Conservation (phyloP, 2,329 filamentous ascomycete species). For the Tolypocladium ovalisporum region DNA sequence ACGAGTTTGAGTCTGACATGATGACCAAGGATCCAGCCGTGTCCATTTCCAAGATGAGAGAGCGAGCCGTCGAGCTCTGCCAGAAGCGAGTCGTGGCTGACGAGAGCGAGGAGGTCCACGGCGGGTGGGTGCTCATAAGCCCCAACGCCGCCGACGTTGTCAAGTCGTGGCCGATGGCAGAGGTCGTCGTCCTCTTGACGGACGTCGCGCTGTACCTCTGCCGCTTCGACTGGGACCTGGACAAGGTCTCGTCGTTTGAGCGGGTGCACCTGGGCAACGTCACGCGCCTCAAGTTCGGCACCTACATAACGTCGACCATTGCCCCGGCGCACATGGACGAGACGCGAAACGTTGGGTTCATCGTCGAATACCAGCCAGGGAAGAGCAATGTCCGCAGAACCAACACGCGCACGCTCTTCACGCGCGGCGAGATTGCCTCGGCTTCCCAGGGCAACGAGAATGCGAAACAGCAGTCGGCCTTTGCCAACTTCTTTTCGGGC, state of each 20-base stretch:
- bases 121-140: conserved; percentile 80
- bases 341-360: conserved; percentile 70
- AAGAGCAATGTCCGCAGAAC: conserved; percentile 63
- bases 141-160: conserved; percentile 62
- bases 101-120: conserved; percentile 72
- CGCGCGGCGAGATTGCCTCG: conserved; percentile 21
- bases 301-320: conserved; percentile 84
- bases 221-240: conserved; percentile 86
- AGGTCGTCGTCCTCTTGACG: conserved; percentile 79
- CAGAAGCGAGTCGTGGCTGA: conserved; percentile 79
- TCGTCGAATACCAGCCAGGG: conserved; percentile 65
- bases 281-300: conserved; percentile 62
- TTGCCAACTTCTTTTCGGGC: conserved; percentile 31
- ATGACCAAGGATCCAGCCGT: conserved; percentile 87
- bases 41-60: conserved; percentile 71
- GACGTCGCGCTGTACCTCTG: conserved; percentile 79
- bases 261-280: conserved; percentile 69
- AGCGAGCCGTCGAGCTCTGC: conserved; percentile 82
- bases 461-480: conserved; percentile 17
- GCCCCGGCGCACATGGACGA: conserved; percentile 69
- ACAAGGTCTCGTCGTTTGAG: conserved; percentile 91
- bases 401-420: conserved; percentile 75
- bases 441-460: conserved; percentile 10
- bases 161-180: conserved; percentile 66
- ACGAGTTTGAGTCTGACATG: conserved; percentile 90